Percentiles rank a stretch among this genome's conserved stretches.
Evolutionary conservation across 257 asterid genomes (phyloP).

Genomic region (Gentiana macrophylla): DNA sequence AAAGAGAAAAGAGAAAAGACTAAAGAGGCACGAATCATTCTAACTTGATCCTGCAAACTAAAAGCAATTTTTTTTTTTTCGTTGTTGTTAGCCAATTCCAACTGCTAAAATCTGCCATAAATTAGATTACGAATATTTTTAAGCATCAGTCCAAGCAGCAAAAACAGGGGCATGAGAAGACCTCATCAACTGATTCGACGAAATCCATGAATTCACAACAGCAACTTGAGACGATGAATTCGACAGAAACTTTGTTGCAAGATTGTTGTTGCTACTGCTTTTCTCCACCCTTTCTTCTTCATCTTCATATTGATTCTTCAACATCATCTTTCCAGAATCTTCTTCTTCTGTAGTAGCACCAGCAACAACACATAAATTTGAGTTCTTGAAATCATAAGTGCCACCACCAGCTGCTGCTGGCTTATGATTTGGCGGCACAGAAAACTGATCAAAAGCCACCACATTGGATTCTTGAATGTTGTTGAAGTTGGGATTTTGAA

Average conservation of each 20-base stretch:
- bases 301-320: conserved; percentile 14
- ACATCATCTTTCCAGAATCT: conserved; percentile 31
- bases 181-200: conserved; percentile 44
- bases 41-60: too few species aligned
- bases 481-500: conserved; percentile 6
- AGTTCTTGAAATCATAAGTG: conserved; percentile 22
- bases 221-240: conserved; percentile 16
- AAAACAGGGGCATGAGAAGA: conserved; percentile 56
- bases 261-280: conserved; percentile 21
- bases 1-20: too few species aligned
- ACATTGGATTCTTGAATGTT: conserved; percentile 11
- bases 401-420: conserved; percentile 1
- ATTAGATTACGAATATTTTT: conserved; percentile 15
- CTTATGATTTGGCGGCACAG: conserved; percentile 19
- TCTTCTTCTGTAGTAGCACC: conserved; percentile 18
- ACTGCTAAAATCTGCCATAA: too few species aligned
- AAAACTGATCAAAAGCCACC: conserved; percentile 37
- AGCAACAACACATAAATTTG: conserved; percentile 16
- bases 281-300: conserved; percentile 53
- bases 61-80: too few species aligned
- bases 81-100: too few species aligned
- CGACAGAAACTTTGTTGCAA: conserved; percentile 28
- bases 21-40: too few species aligned
- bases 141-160: conserved; percentile 82
- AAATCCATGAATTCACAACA: conserved; percentile 38